phyloP scores from a whole-genome alignment of 805 yeast genomes.

The Yueomyces sp. region DNA sequence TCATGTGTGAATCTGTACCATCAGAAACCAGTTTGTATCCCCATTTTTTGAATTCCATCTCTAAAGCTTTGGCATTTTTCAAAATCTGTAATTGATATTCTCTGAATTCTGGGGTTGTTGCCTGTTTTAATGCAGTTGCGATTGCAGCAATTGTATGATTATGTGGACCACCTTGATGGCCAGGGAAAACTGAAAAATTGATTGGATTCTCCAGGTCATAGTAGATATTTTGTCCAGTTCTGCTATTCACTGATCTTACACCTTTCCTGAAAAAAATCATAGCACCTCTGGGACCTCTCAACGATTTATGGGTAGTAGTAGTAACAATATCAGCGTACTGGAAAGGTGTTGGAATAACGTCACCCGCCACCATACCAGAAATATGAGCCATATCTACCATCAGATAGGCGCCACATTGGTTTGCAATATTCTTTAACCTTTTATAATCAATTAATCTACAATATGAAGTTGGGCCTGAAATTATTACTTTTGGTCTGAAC shows the following conservation, averaged over 20 bases:
- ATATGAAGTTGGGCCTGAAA: constrained; percentile 97
- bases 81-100: constrained; percentile 76
- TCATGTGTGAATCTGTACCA: constrained; percentile 93
- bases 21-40: constrained; percentile 73
- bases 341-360: constrained; percentile 87
- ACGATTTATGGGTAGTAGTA: constrained; percentile 93
- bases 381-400: constrained; percentile 96
- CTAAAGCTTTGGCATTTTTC: constrained; percentile 68
- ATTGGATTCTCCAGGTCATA: constrained; percentile 86
- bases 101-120: constrained; percentile 76
- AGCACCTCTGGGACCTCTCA: constrained; percentile 98
- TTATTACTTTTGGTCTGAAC: constrained; percentile 88
- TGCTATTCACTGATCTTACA: constrained; percentile 64
- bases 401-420: constrained; percentile 84
- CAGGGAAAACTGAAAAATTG: constrained; percentile 97
- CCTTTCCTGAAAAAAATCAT: constrained; percentile 97
- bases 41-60: constrained; percentile 43
- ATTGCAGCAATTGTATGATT: constrained; percentile 95
- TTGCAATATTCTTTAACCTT: constrained; percentile 83
- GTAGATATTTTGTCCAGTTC: constrained; percentile 61
- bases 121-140: constrained; percentile 90
- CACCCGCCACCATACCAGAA: constrained; percentile 91
- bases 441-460: constrained; percentile 82
- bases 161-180: constrained; percentile 99
- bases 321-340: constrained; percentile 91